Percentiles rank a stretch among this genome's conserved stretches.
Conservation (phyloP, 2,329 filamentous ascomycete genomes). For the Sclerotinia sclerotiorum region DNA sequence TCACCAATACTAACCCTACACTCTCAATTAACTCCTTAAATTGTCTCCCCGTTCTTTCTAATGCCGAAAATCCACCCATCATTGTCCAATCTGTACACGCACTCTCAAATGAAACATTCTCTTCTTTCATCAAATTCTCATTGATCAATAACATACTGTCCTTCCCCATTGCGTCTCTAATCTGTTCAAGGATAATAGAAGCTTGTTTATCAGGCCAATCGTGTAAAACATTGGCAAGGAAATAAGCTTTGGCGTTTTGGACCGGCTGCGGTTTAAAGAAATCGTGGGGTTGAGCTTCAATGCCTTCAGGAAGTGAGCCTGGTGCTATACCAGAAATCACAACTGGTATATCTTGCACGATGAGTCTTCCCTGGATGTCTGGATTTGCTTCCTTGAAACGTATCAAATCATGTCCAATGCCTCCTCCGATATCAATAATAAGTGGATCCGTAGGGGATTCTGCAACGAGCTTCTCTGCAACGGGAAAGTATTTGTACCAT, state of each 20-base stretch:
- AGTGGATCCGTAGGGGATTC: conserved; percentile 9
- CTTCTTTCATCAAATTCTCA: conserved; percentile 16
- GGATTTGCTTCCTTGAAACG: not conserved
- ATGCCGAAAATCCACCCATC: conserved; percentile 15
- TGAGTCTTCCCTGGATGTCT: conserved; percentile 1
- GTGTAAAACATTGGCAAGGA: conserved; percentile 8
- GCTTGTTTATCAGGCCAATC: conserved; percentile 22
- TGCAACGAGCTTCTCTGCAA: conserved; percentile 18
- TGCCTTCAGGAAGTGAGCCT: not conserved
- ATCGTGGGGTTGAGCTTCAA: conserved; percentile 7
- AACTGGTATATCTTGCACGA: conserved; percentile 16
- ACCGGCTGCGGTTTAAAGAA: conserved; percentile 13
- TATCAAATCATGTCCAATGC: conserved; percentile 17
- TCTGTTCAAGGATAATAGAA: not conserved
- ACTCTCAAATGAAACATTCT: not conserved
- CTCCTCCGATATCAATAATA: conserved; percentile 25
- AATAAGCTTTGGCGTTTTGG: conserved; percentile 15
- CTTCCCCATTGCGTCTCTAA: conserved; percentile 14
- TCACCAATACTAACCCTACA: not conserved
- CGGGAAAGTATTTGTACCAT: conserved; percentile 26
- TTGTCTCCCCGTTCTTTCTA: conserved; percentile 12
- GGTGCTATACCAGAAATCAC: conserved; percentile 2
- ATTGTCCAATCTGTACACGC: conserved; percentile 13
- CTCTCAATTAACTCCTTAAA: conserved; percentile 9
- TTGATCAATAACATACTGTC: conserved; percentile 8